Conservation (phyloP, 1,284 basidiomycete species). For the Pholiota adiposa region DNA sequence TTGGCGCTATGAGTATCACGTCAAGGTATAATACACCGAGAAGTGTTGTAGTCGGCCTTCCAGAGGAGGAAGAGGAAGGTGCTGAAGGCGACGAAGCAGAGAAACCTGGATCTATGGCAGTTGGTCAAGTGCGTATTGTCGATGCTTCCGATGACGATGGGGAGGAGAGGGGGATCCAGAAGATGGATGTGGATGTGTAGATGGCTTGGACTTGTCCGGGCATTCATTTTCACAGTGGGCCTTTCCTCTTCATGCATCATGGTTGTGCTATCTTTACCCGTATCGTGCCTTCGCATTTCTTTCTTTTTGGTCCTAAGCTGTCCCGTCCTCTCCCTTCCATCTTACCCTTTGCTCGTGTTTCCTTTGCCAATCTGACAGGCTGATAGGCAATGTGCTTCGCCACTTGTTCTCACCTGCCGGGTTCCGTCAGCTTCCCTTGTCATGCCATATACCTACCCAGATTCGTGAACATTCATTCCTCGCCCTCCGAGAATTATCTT, state of each 20-base stretch:
- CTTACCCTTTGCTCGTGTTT: not conserved
- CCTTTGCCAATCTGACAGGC: not conserved
- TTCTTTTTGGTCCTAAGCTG: not conserved
- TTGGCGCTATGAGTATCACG: constrained; percentile 37
- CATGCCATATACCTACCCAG: not conserved
- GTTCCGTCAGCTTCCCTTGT: no score
- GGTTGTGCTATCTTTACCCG: no score
- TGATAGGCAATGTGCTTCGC: not conserved
- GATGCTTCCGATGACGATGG: constrained; percentile 23
- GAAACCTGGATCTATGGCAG: constrained; percentile 1
- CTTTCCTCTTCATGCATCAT: not conserved
- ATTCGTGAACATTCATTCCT: not conserved
- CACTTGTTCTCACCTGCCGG: no score
- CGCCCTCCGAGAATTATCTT: not conserved
- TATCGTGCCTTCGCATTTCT: not conserved
- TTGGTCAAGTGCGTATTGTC: constrained; percentile 27
- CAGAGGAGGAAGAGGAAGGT: constrained; percentile 25
- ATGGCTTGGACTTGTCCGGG: no score
- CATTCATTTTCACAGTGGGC: no score
- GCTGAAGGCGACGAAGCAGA: constrained; percentile 13
- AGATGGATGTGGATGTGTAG: constrained; percentile 32
- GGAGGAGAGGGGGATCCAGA: constrained; percentile 13
- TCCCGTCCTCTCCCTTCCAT: not conserved
- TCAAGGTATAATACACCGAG: constrained; percentile 34
- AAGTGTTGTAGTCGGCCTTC: constrained; percentile 27